Evolutionary conservation across 495 filamentous ascomycete genomes (phyloP).

Genomic region (Annulohypoxylon maeteangense): DNA sequence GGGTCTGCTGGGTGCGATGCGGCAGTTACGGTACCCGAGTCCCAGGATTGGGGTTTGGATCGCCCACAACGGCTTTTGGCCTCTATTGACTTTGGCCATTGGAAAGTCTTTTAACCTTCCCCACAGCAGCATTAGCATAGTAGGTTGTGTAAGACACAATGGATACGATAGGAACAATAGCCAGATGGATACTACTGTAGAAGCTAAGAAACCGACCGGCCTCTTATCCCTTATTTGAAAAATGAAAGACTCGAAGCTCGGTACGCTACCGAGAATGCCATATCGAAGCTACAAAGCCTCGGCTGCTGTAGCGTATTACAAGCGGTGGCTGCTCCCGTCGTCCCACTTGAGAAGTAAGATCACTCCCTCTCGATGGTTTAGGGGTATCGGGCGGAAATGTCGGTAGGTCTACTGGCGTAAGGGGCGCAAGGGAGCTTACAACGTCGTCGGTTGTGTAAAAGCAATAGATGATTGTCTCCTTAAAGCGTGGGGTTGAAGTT

Average conservation of each 20-base stretch:
- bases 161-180: not conserved
- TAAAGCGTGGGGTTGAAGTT: slow-evolving; percentile 25
- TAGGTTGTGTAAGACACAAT: slow-evolving; percentile 15
- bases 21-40: not conserved
- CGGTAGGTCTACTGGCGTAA: slow-evolving; percentile 1
- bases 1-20: not conserved
- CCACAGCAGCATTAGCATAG: slow-evolving; percentile 18
- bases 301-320: slow-evolving; percentile 8
- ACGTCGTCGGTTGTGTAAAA: slow-evolving; percentile 16
- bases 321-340: slow-evolving; percentile 16
- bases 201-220: slow-evolving; percentile 15
- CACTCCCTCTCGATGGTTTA: not conserved
- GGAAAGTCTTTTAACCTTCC: not conserved
- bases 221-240: slow-evolving; percentile 30
- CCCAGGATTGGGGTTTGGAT: slow-evolving; percentile 6
- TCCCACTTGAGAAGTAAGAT: slow-evolving; percentile 8
- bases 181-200: too few relatives aligned
- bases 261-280: slow-evolving; percentile 26
- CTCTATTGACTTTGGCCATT: not conserved
- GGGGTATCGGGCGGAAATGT: slow-evolving; percentile 2
- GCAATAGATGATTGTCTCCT: slow-evolving; percentile 18
- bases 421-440: slow-evolving; percentile 28
- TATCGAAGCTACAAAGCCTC: slow-evolving; percentile 13
- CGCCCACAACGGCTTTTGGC: slow-evolving; percentile 14
- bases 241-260: slow-evolving; percentile 10